These are phyloP conservation scores for Chenopodium formosanum DNA, from an alignment of 148 eudicot species.

Conservation along the genomic window DNA sequence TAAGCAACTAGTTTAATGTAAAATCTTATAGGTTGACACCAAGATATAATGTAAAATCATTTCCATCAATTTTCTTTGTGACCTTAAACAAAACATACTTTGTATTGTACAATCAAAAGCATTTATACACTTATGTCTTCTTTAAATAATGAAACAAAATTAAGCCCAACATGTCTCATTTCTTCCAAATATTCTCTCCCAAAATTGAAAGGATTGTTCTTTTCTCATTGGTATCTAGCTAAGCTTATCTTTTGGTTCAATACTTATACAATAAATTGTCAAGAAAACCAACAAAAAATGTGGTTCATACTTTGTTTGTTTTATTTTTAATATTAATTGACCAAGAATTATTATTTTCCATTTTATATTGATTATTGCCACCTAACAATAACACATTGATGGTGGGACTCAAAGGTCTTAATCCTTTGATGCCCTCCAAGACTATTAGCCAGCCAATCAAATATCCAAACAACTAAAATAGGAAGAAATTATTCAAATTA, in stretches of 20 bases:
- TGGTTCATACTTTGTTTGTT: background rate
- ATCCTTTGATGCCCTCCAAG: background rate
- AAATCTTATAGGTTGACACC: too few relatives aligned
- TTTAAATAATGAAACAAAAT: background rate
- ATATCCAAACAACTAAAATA: background rate
- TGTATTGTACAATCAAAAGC: too few relatives aligned
- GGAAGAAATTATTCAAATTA: background rate
- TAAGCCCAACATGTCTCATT: slow-evolving; percentile 1
- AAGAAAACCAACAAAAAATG: slow-evolving; percentile 9
- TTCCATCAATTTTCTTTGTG: too few relatives aligned
- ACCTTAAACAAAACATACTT: too few relatives aligned
- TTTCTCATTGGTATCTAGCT: slow-evolving; percentile 2
- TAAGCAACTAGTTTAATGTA: too few relatives aligned
- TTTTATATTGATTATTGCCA: background rate
- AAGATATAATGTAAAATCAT: too few relatives aligned
- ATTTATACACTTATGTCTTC: background rate
- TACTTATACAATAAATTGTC: background rate
- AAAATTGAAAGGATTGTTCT: slow-evolving; percentile 7
- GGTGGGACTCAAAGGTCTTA: slow-evolving; percentile 3
- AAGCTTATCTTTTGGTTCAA: slow-evolving; percentile 6
- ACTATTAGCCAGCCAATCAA: background rate
- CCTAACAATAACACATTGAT: background rate
- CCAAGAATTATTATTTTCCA: background rate
- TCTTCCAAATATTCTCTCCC: background rate
- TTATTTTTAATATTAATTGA: background rate